A percentile compares a stretch with the other conserved stretches of the same genome.
These are phyloP conservation scores for Aristolochia contorta DNA, from an alignment of 164 flowering plant genomes.

Conservation along the genomic window DNA sequence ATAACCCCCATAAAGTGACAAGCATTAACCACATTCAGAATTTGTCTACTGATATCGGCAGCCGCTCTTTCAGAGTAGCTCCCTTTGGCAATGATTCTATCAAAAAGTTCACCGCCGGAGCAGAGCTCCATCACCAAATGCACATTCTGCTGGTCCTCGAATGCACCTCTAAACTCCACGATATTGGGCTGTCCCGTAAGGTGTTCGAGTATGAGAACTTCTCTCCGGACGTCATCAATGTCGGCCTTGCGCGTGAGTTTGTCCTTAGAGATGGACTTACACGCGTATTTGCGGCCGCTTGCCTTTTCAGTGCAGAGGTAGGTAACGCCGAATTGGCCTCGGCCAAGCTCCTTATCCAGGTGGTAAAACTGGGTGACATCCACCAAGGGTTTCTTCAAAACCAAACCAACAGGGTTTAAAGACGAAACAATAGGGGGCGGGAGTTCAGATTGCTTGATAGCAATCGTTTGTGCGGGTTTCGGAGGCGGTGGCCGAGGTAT, in stretches of 20 bases:
- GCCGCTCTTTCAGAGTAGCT: constrained; percentile 68
- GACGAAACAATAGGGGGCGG: no score
- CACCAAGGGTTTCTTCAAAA: no score
- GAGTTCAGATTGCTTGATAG: neutral
- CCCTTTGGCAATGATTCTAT: constrained; percentile 54
- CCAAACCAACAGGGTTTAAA: no score
- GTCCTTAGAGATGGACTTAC: constrained; percentile 67
- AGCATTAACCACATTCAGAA: constrained; percentile 80
- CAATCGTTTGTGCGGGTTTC: neutral
- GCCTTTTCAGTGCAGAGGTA: constrained; percentile 58
- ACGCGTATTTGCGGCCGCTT: constrained; percentile 54
- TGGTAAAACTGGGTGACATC: constrained; percentile 40
- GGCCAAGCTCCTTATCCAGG: constrained; percentile 58
- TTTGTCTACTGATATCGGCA: constrained; percentile 48
- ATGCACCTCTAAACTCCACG: constrained; percentile 76
- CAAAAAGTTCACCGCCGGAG: constrained; percentile 86
- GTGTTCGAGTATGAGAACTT: constrained; percentile 58
- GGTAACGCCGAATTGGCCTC: constrained; percentile 81
- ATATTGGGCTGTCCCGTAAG: constrained; percentile 81
- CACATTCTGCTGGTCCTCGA: constrained; percentile 51
- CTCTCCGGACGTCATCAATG: constrained; percentile 60
- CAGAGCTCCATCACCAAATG: constrained; percentile 90
- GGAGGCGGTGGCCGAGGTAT: neutral
- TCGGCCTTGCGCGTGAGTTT: constrained; percentile 45
- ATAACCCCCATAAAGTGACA: constrained; percentile 96